Evolutionary conservation across 352 stramenopile species (phyloP), one percentile per base, ranked within the genome.

Genomic region (Phytophthora macrochlamydospora): DNA sequence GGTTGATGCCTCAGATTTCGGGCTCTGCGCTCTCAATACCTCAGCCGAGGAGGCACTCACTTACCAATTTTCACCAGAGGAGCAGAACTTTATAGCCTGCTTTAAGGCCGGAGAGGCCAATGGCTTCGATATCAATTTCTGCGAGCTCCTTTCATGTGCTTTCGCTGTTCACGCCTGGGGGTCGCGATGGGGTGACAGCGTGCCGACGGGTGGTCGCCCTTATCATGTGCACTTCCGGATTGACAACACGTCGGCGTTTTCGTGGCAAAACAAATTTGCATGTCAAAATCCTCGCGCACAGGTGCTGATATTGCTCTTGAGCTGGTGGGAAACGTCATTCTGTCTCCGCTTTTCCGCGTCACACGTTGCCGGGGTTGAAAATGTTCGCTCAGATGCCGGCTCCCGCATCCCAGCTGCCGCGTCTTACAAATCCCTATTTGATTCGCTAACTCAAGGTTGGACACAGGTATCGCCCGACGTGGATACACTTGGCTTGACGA

Each of bases 81-180:
- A 57, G 35, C n/a, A 11, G n/a, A 3, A 1, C 2, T 28, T 56
- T 32, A 55, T 64, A 3, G 7, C 7, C 14, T 7, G 31, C 0
- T 49, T 59, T 28, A 53, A 62, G 18, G n/a, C 13, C 8, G 38
- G 53, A 14, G 2, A 4, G 2, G 2, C 32, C 5, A 61, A 68
- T 37, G 44, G 43, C 0, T 78, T 71, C n/a, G 65, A 73, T 31
- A 78, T 74, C 57, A 78, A 78, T 29, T 74, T 56, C 31, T 58
- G 60, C 13, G 61, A 78, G 31, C 40, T 74, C 0, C 50, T 78
- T 0, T 60, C 61, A 0, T 69, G 44, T 18, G 61, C 38, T 0
- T 62, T 67, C 35, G 65, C 61, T 1, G 51, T 65, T 0, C 18
- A 62, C 4, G 18, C 11, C 0, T 69, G 55, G 59, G 37, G 49